Conservation (phyloP, 805 yeast genomes). For the Grigorovia yakushimaensis region DNA sequence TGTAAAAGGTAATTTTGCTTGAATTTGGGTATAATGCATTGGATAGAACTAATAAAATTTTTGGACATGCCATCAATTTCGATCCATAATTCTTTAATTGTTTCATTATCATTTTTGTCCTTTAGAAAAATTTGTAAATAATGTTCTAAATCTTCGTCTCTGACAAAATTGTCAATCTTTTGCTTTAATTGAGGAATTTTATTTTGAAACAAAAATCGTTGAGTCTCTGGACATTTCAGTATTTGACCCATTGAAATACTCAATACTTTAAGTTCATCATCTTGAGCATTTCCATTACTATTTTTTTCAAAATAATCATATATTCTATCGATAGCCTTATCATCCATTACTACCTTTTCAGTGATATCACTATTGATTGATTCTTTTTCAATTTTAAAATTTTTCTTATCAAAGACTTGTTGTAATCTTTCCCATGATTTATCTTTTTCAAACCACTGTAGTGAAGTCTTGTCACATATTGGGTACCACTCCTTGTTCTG, state of each 20-base stretch:
- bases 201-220: conserved; percentile 9
- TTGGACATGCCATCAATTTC: conserved; percentile 22
- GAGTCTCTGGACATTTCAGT: conserved; percentile 2
- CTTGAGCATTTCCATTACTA: not conserved
- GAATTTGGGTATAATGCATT: conserved; percentile 15
- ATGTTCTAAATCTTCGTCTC: conserved; percentile 17
- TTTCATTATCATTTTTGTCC: not conserved
- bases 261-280: conserved; percentile 7
- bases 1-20: conserved; percentile 16
- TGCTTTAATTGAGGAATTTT: conserved; percentile 16
- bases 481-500: not conserved
- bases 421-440: not conserved
- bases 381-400: too few relatives aligned
- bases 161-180: conserved; percentile 13
- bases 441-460: not conserved
- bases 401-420: not conserved
- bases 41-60: conserved; percentile 15
- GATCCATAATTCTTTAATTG: conserved; percentile 19
- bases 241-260: conserved; percentile 24
- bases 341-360: not conserved
- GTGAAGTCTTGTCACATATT: not conserved
- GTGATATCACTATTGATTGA: too few relatives aligned
- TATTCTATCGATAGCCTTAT: conserved; percentile 7
- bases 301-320: conserved; percentile 8
- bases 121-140: not conserved